Evolutionary conservation across 2,329 filamentous ascomycete genomes (phyloP), one percentile per base, ranked within the genome.

Genomic region (Arthrobotrys megalospora): DNA sequence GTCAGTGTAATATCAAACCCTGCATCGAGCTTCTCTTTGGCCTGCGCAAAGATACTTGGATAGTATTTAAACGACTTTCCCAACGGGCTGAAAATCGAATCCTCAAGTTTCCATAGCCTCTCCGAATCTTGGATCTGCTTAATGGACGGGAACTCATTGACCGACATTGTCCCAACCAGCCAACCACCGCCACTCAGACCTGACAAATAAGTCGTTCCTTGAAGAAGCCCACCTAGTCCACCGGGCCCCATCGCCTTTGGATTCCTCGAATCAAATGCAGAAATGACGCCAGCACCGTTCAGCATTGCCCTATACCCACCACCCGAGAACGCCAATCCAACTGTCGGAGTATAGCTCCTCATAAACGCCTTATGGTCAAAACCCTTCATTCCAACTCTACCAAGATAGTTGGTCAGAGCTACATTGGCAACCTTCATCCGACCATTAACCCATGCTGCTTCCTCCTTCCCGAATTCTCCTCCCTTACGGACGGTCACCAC

Each of bases 281-380:
- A 89, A 14, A 97, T 81, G 50, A 91, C 91, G 77, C 94, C 94
- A 14, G 91, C 94, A 43, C 93, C 93, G 82, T 92, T 95, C 86
- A 94, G 86, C 85, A 96, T 87, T n/a, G 94, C 93, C 71, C 94
- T 88, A 83, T 96, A 97, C 41, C 94, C 94, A 83, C 94, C 94
- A 11, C 93, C 93, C 0, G 93, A 96, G 52, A 92, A 86, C 10
- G 93, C 92, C 79, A 97, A 89, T 14, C 87, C 93, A 79, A 97
- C 90, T 80, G 91, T 92, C 0, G 91, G 90, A 0, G 85, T 85
- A 83, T 92, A 91, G 1, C 85, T 85, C 67, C 90, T 87, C 81
- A 98, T 90, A 83, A 96, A 98, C 1, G 85, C 83, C 0, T 86
- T 86, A n/a, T 90, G 91, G 84, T 97, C 91, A 79, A 97, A 95